A percentile compares a stretch with the other conserved stretches of the same genome.
Conservation (phyloP, 1,284 basidiomycete species). For the Lignosus rhinocerotis region DNA sequence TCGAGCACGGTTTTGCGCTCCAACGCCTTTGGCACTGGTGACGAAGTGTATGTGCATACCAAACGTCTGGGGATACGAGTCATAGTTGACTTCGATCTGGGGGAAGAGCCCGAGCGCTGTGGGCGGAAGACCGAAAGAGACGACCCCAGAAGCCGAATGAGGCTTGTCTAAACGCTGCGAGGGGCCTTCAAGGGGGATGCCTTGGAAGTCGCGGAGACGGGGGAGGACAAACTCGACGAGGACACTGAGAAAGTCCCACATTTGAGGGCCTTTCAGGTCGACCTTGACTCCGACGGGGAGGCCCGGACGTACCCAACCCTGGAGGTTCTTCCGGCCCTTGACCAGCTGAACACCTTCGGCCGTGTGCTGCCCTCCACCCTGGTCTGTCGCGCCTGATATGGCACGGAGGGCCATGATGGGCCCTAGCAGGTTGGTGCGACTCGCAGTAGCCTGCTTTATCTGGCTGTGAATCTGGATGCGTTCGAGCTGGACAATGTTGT, state of each 20-base stretch:
- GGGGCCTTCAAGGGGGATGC: conserved; percentile 72
- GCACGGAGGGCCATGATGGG: conserved; percentile 87
- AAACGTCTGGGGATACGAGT: conserved; percentile 80
- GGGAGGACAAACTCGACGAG: conserved; percentile 95
- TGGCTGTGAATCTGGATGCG: conserved; percentile 85
- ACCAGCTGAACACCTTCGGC: conserved; percentile 82
- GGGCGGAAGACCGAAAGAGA: conserved; percentile 85
- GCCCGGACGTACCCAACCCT: conserved; percentile 85
- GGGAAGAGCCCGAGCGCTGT: conserved; percentile 92
- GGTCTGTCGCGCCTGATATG: conserved; percentile 80
- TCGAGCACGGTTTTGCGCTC: conserved; percentile 85
- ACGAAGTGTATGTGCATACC: conserved; percentile 93
- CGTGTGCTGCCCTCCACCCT: conserved; percentile 68
- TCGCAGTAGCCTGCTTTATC: conserved; percentile 77
- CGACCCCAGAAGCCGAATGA: conserved; percentile 82
- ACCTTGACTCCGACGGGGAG: conserved; percentile 89
- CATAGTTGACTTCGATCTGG: conserved; percentile 90
- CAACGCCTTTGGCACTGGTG: conserved; percentile 80
- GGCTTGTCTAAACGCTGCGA: conserved; percentile 66
- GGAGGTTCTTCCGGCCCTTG: conserved; percentile 76
- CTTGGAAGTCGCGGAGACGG: conserved; percentile 87
- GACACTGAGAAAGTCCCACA: conserved; percentile 92
- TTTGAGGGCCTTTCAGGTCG: conserved; percentile 84
- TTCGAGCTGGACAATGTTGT: conserved; percentile 78
- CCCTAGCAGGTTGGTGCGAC: conserved; percentile 78